Percentiles rank a stretch among this genome's conserved stretches.
These are phyloP conservation scores for Ophiorrhiza pumila DNA, from an alignment of 257 asterid species.

Conservation along the genomic window DNA sequence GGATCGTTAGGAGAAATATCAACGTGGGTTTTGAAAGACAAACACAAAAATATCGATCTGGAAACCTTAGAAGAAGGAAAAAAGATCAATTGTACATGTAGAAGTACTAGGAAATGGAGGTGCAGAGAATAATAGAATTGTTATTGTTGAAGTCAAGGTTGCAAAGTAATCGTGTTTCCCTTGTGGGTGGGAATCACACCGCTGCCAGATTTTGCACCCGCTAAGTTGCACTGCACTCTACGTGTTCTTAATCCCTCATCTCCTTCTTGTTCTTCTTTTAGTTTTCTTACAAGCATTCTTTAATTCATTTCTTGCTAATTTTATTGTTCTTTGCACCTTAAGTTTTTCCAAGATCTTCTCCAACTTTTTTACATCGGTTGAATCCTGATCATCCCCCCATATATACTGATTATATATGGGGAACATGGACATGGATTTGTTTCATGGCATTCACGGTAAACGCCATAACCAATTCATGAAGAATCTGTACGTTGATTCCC, in stretches of 20 bases:
- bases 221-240: constrained; percentile 8
- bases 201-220: constrained; percentile 52
- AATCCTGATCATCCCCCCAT: no score
- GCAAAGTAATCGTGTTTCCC: constrained; percentile 29
- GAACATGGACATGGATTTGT: constrained; percentile 19
- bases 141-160: constrained; percentile 22
- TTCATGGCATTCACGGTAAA: constrained; percentile 13
- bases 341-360: background rate
- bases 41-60: constrained; percentile 17
- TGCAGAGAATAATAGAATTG: constrained; percentile 28
- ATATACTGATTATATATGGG: constrained; percentile 9
- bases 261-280: background rate
- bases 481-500: constrained; percentile 9
- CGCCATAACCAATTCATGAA: constrained; percentile 9
- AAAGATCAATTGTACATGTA: background rate
- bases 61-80: constrained; percentile 24
- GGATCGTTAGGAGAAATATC: background rate
- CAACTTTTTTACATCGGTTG: background rate
- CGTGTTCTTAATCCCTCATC: background rate
- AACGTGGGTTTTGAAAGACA: background rate
- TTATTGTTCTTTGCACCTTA: background rate
- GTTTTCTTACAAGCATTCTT: constrained; percentile 1
- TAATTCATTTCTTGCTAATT: background rate
- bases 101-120: constrained; percentile 31
- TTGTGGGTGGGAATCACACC: constrained; percentile 57